A percentile compares a stretch with the other conserved stretches of the same genome.
Evolutionary conservation across 2,329 filamentous ascomycete species (phyloP).

Genomic region (Trichoderma koningiopsis): DNA sequence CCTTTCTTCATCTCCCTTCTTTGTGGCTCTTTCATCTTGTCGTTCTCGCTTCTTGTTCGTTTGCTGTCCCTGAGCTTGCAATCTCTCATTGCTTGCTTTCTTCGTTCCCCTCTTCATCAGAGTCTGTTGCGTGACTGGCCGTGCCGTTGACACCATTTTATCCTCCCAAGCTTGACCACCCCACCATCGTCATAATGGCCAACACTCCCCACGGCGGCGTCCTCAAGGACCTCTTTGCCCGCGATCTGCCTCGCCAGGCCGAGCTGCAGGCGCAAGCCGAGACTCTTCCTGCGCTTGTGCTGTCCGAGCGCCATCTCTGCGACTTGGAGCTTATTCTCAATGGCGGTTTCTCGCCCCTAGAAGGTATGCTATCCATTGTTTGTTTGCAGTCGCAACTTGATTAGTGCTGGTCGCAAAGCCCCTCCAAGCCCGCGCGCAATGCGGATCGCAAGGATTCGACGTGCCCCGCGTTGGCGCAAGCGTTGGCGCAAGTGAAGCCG

Average conservation of each 20-base stretch:
- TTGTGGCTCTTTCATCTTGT: not conserved
- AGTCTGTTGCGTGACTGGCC: constrained; percentile 16
- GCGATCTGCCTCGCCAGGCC: constrained; percentile 80
- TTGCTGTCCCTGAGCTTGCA: not conserved
- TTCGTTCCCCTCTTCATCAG: constrained; percentile 19
- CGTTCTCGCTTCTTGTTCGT: not conserved
- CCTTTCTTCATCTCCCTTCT: not conserved
- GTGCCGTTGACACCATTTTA: constrained; percentile 15
- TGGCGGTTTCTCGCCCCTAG: constrained; percentile 94
- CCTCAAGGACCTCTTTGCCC: constrained; percentile 96
- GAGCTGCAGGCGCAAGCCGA: constrained; percentile 85
- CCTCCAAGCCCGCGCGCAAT: not conserved
- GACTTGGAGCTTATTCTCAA: constrained; percentile 97
- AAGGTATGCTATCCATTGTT: constrained; percentile 64
- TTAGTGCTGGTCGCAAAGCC: not conserved
- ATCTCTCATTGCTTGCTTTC: not conserved
- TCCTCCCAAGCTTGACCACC: not conserved
- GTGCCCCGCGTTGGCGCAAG: not conserved
- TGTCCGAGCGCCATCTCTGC: constrained; percentile 93
- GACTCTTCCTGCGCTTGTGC: constrained; percentile 77
- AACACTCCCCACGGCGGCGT: constrained; percentile 83
- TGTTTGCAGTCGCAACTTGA: not conserved
- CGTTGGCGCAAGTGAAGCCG: not conserved
- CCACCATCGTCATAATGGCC: constrained; percentile 53
- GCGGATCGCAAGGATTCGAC: not conserved